Conservation (phyloP, 805 yeast genomes). For the Diddensiella transvaalensis region DNA sequence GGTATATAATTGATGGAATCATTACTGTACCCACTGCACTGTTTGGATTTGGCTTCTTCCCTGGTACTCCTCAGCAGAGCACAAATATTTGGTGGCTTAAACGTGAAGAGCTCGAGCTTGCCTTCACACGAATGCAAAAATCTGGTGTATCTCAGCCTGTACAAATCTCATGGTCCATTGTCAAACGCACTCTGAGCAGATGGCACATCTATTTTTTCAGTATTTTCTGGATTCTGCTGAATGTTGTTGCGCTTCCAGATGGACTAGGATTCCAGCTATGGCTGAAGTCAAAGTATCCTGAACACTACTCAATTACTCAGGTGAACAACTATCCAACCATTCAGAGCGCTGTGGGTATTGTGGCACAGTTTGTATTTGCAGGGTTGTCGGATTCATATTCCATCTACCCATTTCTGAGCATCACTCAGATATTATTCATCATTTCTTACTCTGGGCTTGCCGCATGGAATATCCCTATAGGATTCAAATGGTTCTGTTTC, state of each 20-base stretch:
- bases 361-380: constrained; percentile 39
- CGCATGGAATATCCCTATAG: constrained; percentile 42
- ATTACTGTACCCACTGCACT: constrained; percentile 40
- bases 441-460: constrained; percentile 39
- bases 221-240: constrained; percentile 37
- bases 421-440: constrained; percentile 35
- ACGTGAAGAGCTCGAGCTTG: constrained; percentile 32
- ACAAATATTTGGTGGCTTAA: constrained; percentile 30
- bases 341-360: constrained; percentile 41
- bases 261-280: constrained; percentile 41
- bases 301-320: constrained; percentile 34
- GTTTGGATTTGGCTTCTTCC: constrained; percentile 42
- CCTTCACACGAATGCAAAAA: constrained; percentile 29
- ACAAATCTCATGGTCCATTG: constrained; percentile 21
- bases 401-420: constrained; percentile 36
- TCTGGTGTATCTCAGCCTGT: constrained; percentile 29
- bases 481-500: constrained; percentile 41
- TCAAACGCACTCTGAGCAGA: constrained; percentile 26
- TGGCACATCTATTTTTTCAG: constrained; percentile 36
- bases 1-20: constrained; percentile 55
- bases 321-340: constrained; percentile 42
- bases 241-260: constrained; percentile 40
- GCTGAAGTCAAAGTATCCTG: constrained; percentile 32
- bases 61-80: constrained; percentile 49
- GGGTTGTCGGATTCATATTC: constrained; percentile 39